Conservation (phyloP, 2,329 filamentous ascomycete genomes). For the Fusarium kyushuense region DNA sequence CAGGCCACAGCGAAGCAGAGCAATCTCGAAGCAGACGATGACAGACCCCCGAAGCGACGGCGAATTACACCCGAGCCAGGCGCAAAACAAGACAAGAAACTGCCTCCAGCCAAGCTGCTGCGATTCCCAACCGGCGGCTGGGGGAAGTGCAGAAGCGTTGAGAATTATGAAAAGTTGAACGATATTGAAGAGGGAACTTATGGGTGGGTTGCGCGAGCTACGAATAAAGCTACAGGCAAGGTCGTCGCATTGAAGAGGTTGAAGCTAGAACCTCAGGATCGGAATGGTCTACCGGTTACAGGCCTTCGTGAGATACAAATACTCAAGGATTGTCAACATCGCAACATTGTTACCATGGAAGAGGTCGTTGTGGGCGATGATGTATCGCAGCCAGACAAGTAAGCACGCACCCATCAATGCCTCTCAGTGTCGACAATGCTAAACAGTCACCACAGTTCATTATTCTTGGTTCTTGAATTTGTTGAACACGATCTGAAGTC, state of each 20-base stretch:
- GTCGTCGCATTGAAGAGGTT: slow-evolving; percentile 94
- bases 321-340: slow-evolving; percentile 81
- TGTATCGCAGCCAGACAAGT: slow-evolving; percentile 66
- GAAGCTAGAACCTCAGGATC: slow-evolving; percentile 85
- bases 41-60: slow-evolving; percentile 71
- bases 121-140: slow-evolving; percentile 78
- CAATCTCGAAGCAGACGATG: slow-evolving; percentile 37
- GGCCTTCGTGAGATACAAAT: slow-evolving; percentile 95
- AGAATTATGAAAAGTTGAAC: slow-evolving; percentile 92
- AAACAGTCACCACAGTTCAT: slow-evolving; percentile 62
- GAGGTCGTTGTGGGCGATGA: slow-evolving; percentile 86
- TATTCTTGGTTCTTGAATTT: slow-evolving; percentile 97
- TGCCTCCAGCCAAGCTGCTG: slow-evolving; percentile 67
- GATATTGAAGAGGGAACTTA: slow-evolving; percentile 98
- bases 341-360: slow-evolving; percentile 82
- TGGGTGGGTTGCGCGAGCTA: slow-evolving; percentile 90
- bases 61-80: slow-evolving; percentile 64
- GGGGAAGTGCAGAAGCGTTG: slow-evolving; percentile 79
- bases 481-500: slow-evolving; percentile 96
- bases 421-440: slow-evolving; percentile 15
- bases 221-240: slow-evolving; percentile 76
- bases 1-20: slow-evolving; percentile 50
- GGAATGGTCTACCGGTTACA: slow-evolving; percentile 85
- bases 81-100: slow-evolving; percentile 40
- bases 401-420: slow-evolving; percentile 45